A percentile compares a stretch with the other conserved stretches of the same genome.
Evolutionary conservation across 805 yeast genomes (phyloP).

Genomic region (Blastobotrys terrestris): DNA sequence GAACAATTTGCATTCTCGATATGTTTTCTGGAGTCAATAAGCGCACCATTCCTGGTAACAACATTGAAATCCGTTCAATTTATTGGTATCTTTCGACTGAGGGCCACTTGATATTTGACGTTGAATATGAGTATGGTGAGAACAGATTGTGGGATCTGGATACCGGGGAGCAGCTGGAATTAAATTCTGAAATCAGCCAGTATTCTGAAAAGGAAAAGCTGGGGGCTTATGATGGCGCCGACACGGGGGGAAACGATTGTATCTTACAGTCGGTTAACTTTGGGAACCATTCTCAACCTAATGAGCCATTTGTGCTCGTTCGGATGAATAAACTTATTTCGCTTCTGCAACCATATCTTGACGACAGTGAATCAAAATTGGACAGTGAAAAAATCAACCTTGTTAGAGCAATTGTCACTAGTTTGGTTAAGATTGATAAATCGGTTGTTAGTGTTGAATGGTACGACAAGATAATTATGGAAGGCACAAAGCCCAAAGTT

Average conservation of each 20-base stretch:
- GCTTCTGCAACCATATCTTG: neutral
- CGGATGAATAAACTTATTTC: neutral
- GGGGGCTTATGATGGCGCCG: neutral
- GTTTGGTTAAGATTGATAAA: neutral
- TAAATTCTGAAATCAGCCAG: neutral
- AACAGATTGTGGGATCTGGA: constrained; percentile 12
- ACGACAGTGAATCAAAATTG: neutral
- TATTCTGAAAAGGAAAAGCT: neutral
- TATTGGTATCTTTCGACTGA: neutral
- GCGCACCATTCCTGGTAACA: constrained; percentile 13
- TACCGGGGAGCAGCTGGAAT: constrained; percentile 1
- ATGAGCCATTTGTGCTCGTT: neutral
- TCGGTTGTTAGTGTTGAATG: neutral
- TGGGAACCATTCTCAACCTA: neutral
- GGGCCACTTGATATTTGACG: neutral
- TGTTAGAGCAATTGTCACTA: neutral
- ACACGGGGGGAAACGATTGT: neutral
- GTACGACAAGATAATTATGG: neutral
- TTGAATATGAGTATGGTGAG: constrained; percentile 12
- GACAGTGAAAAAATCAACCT: neutral
- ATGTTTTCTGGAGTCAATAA: constrained; percentile 1
- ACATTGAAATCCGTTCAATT: constrained; percentile 2
- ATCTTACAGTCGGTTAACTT: neutral
- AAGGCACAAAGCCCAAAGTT: neutral
- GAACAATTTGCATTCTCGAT: constrained; percentile 11